Conservation (phyloP, 495 filamentous ascomycete species). For the Trichoderma gamsii region DNA sequence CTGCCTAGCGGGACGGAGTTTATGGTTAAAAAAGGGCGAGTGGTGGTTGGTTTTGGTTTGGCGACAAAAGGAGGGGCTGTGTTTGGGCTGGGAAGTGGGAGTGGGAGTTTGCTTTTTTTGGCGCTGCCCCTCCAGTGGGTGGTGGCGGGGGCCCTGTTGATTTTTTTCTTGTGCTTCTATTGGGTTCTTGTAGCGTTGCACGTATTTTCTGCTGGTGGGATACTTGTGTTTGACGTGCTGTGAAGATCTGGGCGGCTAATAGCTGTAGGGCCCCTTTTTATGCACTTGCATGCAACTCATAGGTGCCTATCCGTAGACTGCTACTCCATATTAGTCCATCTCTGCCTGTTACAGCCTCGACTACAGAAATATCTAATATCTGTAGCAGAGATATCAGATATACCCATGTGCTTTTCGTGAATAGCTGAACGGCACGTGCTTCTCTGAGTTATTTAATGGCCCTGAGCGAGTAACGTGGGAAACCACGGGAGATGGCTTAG, state of each 20-base stretch:
- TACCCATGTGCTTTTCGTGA: neutral
- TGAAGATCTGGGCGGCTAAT: neutral
- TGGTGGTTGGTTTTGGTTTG: neutral
- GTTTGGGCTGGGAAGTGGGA: neutral
- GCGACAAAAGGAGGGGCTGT: neutral
- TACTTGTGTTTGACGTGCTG: neutral
- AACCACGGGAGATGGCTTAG: neutral
- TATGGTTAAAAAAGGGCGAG: neutral
- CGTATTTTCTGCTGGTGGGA: neutral
- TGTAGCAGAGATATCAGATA: too few relatives aligned
- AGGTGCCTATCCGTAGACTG: too few relatives aligned
- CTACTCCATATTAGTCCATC: too few relatives aligned
- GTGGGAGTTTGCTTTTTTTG: neutral
- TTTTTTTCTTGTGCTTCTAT: neutral
- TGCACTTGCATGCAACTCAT: neutral
- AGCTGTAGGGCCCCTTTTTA: neutral
- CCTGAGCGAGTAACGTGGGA: neutral
- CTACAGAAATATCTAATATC: too few relatives aligned
- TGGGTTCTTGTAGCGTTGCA: neutral
- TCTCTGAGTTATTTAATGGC: neutral
- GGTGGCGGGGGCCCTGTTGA: neutral
- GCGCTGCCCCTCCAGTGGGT: neutral
- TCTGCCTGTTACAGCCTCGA: too few relatives aligned
- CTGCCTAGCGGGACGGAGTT: slow-evolving; percentile 4
- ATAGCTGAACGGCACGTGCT: neutral